Percentiles rank a stretch among this genome's conserved stretches.
phyloP scores from a whole-genome alignment of 257 asterid species.

The Striga asiatica region DNA sequence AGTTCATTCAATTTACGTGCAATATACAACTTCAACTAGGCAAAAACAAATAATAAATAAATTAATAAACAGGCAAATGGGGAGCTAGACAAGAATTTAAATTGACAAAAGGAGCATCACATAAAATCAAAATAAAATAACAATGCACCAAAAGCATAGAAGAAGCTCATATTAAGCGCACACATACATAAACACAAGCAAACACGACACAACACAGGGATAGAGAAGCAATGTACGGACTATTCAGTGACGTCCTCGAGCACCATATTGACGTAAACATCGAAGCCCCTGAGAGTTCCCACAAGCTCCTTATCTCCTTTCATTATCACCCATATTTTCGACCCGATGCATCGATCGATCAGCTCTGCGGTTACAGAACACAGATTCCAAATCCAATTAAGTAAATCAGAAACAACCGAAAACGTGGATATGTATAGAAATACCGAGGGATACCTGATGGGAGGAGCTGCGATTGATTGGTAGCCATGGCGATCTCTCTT shows the following conservation, averaged over 20 bases:
- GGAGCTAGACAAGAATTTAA: too few species aligned
- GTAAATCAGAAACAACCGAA: neutral
- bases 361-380: conserved; percentile 16
- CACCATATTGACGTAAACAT: conserved; percentile 32
- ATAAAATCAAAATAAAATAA: too few species aligned
- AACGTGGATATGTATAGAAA: neutral
- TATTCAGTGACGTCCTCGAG: conserved; percentile 35
- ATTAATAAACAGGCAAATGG: too few species aligned
- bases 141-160: too few species aligned
- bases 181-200: too few species aligned
- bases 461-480: conserved; percentile 33
- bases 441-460: conserved; percentile 21
- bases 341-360: conserved; percentile 35
- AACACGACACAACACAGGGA: neutral
- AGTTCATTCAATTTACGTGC: too few species aligned
- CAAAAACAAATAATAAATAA: too few species aligned
- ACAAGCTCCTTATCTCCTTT: conserved; percentile 33
- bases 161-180: too few species aligned
- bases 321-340: conserved; percentile 36
- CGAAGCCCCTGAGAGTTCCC: conserved; percentile 31
- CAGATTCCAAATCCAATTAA: neutral
- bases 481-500: conserved; percentile 14
- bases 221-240: conserved; percentile 12
- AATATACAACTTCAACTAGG: too few species aligned
- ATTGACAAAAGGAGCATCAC: too few species aligned